phyloP scores from a whole-genome alignment of 2,329 filamentous ascomycete genomes.

The Cercospora sp. region DNA sequence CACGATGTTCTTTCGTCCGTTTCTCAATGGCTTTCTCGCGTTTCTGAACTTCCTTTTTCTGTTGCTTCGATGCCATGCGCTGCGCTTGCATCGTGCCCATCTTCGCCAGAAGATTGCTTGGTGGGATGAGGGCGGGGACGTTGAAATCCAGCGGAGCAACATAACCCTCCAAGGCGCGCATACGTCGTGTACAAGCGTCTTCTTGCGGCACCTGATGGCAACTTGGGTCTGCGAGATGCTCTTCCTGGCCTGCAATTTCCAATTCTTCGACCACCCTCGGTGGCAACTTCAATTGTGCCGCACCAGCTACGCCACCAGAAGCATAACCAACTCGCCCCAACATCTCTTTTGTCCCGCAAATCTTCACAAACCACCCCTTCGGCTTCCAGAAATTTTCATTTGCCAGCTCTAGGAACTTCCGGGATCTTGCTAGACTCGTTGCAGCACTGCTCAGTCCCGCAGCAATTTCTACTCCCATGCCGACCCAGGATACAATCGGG shows the following conservation, averaged over 20 bases:
- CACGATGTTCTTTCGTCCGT: constrained; percentile 19
- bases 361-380: constrained; percentile 3
- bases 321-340: constrained; percentile 13
- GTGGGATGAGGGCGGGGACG: constrained; percentile 17
- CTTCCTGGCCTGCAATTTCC: background rate
- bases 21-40: constrained; percentile 16
- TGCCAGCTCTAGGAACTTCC: constrained; percentile 15
- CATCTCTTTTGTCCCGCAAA: constrained; percentile 17
- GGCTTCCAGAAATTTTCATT: constrained; percentile 17
- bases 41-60: constrained; percentile 23
- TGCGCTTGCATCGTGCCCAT: constrained; percentile 26
- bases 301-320: background rate
- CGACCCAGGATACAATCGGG: constrained; percentile 27
- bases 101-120: constrained; percentile 22
- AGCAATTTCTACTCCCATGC: constrained; percentile 27
- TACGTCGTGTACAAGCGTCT: constrained; percentile 28
- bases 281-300: background rate
- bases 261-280: background rate
- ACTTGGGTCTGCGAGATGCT: background rate
- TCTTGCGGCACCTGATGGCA: constrained; percentile 1
- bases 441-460: constrained; percentile 20
- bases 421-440: constrained; percentile 13
- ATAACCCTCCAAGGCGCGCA: constrained; percentile 28
- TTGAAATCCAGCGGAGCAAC: constrained; percentile 31
- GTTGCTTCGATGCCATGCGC: constrained; percentile 26